Percentiles rank a stretch among this genome's conserved stretches.
Conservation (phyloP, 331 rosid species). For the Malus hybrid region DNA sequence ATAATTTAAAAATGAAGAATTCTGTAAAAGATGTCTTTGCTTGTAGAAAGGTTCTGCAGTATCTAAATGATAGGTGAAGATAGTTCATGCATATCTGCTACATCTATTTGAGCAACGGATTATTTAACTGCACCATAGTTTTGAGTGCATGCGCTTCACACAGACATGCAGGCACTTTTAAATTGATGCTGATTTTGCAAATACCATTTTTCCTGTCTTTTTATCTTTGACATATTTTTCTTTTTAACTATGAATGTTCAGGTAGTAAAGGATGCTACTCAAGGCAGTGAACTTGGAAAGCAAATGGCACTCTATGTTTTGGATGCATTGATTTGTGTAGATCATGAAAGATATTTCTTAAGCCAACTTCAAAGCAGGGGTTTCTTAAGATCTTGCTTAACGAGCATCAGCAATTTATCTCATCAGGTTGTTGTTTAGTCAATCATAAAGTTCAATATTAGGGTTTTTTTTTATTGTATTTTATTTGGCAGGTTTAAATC, state of each 20-base stretch:
- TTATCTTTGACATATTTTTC: slow-evolving; percentile 14
- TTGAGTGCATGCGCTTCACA: neutral
- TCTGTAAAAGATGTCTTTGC: neutral
- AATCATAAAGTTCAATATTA: neutral
- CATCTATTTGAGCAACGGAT: slow-evolving; percentile 1
- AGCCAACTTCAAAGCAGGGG: slow-evolving; percentile 92
- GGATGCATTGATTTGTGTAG: slow-evolving; percentile 83
- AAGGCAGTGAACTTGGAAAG: slow-evolving; percentile 95
- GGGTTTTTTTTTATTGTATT: neutral
- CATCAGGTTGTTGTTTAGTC: slow-evolving; percentile 51
- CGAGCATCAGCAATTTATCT: slow-evolving; percentile 67
- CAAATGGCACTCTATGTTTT: slow-evolving; percentile 73
- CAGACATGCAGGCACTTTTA: neutral
- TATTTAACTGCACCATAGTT: neutral
- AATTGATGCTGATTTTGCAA: neutral
- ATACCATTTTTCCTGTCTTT: neutral
- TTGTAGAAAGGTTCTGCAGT: neutral
- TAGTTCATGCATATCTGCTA: neutral
- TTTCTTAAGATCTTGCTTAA: slow-evolving; percentile 75
- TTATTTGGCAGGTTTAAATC: neutral
- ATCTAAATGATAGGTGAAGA: neutral
- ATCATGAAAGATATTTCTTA: slow-evolving; percentile 82
- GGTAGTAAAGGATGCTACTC: slow-evolving; percentile 89
- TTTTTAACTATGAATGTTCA: slow-evolving; percentile 22
- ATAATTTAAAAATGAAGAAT: neutral